Evolutionary conservation across 148 eudicot species (phyloP).

Genomic region (Rhododendron vialii): DNA sequence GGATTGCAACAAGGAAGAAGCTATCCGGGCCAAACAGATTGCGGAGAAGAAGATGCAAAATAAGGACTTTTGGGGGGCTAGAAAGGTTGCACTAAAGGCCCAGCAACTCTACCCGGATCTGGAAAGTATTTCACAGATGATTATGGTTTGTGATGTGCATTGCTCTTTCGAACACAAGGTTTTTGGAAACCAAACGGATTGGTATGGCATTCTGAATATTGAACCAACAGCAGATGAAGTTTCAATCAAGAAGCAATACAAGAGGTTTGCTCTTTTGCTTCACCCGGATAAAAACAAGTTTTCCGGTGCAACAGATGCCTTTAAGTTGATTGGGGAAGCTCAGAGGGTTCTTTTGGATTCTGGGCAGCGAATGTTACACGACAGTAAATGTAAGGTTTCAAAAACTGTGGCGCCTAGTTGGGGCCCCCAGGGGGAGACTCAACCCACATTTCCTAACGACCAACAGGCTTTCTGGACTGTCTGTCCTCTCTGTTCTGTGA

Average conservation of each 20-base stretch:
- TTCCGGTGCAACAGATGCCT: constrained; percentile 78
- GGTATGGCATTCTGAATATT: constrained; percentile 72
- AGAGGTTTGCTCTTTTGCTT: constrained; percentile 66
- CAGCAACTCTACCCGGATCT: constrained; percentile 59
- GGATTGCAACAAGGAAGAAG: constrained; percentile 96
- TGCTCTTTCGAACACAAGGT: constrained; percentile 53
- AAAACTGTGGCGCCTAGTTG: constrained; percentile 19
- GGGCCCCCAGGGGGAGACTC: constrained; percentile 24
- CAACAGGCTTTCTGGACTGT: constrained; percentile 55
- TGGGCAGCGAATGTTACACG: constrained; percentile 33
- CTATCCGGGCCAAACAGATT: constrained; percentile 58
- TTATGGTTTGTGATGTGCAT: constrained; percentile 73
- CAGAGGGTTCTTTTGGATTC: constrained; percentile 57
- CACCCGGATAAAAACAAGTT: constrained; percentile 89
- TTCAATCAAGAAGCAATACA: constrained; percentile 64
- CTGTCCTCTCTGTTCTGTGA: constrained; percentile 52
- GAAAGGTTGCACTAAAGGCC: constrained; percentile 63
- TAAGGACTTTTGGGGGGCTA: constrained; percentile 60
- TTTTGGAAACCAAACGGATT: constrained; percentile 47
- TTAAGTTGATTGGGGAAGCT: constrained; percentile 78
- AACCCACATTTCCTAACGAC: constrained; percentile 19
- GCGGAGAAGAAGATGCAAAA: constrained; percentile 61
- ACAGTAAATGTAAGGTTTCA: constrained; percentile 31
- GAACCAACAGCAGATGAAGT: constrained; percentile 56
- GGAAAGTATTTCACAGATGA: constrained; percentile 59